Percentiles rank a stretch among this genome's conserved stretches.
These are phyloP conservation scores for Bocquillonia castaneifolia DNA, from an alignment of 441 rosid species.

Conservation along the genomic window DNA sequence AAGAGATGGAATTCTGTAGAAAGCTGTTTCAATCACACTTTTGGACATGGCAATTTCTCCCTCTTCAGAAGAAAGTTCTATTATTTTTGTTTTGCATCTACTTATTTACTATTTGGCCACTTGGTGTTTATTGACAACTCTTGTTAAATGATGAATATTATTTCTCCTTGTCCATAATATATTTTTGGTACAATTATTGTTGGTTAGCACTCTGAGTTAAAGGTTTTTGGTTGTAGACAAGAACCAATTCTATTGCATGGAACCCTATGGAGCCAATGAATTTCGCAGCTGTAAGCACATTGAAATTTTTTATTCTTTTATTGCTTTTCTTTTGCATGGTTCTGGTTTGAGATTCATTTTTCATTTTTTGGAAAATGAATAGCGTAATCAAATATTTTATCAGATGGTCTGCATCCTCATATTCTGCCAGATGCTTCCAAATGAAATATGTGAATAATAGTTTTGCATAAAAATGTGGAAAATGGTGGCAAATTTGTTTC, in stretches of 20 bases:
- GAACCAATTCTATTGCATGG: constrained; percentile 87
- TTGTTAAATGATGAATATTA: not conserved
- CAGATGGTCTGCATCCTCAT: not conserved
- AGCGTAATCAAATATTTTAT: not conserved
- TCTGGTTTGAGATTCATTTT: not conserved
- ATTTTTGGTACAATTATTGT: not conserved
- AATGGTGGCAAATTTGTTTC: not conserved
- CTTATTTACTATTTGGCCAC: not conserved
- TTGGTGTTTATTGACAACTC: not conserved
- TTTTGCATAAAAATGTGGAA: not conserved
- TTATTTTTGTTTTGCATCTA: not conserved
- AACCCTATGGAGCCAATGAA: constrained; percentile 99
- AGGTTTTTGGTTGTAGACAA: constrained; percentile 55
- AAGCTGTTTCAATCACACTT: not conserved
- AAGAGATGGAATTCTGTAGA: too few species aligned
- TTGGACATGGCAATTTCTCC: not conserved
- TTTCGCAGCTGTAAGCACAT: constrained; percentile 77
- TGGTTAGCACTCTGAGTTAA: not conserved
- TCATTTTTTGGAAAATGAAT: not conserved
- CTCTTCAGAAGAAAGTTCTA: not conserved
- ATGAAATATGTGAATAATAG: not conserved
- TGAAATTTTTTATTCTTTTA: not conserved
- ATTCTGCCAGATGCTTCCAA: not conserved
- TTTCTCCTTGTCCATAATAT: not conserved
- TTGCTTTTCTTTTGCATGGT: not conserved